These are phyloP conservation scores for Huiozyma sinensis DNA, from an alignment of 805 yeast genomes.

Conservation along the genomic window DNA sequence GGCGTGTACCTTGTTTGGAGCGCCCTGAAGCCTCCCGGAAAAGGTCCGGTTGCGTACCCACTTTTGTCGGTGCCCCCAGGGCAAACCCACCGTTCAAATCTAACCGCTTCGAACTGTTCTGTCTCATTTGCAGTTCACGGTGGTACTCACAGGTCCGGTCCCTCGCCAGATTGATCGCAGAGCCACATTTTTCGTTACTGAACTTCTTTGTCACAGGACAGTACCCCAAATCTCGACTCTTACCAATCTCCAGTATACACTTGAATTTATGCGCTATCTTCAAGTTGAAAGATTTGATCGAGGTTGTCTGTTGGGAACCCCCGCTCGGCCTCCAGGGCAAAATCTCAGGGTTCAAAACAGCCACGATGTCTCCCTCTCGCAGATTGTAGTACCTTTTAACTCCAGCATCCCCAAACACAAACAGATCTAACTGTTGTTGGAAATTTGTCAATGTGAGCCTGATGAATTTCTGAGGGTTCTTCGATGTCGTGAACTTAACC, in stretches of 20 bases:
- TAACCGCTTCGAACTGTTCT: conserved; percentile 51
- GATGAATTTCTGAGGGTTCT: conserved; percentile 42
- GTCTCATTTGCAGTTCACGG: conserved; percentile 43
- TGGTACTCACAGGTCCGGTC: conserved; percentile 64
- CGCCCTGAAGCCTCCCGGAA: conserved; percentile 18
- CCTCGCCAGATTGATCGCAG: conserved; percentile 46
- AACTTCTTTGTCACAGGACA: conserved; percentile 44
- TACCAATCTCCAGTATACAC: conserved; percentile 64
- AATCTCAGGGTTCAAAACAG: conserved; percentile 64
- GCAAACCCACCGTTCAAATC: conserved; percentile 60
- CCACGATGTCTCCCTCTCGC: conserved; percentile 62
- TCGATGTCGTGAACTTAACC: conserved; percentile 35
- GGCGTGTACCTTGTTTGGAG: not conserved
- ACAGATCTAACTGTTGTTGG: conserved; percentile 44
- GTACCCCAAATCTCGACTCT: conserved; percentile 51
- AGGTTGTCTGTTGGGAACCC: conserved; percentile 6
- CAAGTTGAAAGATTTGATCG: conserved; percentile 40
- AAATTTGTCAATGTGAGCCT: conserved; percentile 61
- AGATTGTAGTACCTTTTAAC: conserved; percentile 65
- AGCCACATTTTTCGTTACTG: conserved; percentile 48
- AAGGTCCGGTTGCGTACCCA: conserved; percentile 35
- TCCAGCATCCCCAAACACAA: conserved; percentile 51
- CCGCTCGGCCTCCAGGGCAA: conserved; percentile 29
- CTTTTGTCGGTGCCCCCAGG: conserved; percentile 44
- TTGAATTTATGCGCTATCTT: conserved; percentile 40